A percentile compares a stretch with the other conserved stretches of the same genome.
phyloP scores from a whole-genome alignment of 2,329 filamentous ascomycete species.

The Apiospora rasikravindrae region DNA sequence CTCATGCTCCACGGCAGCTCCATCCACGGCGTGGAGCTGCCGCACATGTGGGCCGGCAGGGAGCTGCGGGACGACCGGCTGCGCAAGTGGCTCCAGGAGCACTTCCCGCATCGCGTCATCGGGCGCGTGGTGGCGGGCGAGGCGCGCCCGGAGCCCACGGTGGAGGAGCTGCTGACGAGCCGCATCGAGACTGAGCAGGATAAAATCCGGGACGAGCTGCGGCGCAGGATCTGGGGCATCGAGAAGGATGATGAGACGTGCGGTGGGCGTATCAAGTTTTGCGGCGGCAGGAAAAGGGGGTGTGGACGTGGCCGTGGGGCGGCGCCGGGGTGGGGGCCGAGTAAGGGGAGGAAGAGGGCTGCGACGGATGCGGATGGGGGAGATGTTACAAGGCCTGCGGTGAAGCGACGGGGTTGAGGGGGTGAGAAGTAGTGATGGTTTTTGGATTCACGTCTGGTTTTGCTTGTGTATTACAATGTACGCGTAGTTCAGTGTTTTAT shows the following conservation, averaged over 20 bases:
- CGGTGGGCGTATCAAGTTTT: neutral
- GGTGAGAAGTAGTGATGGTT: neutral
- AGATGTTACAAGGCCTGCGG: neutral
- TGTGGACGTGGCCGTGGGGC: no score
- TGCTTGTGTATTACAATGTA: neutral
- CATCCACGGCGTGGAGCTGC: slow-evolving; percentile 18
- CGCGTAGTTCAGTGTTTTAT: fast-evolving
- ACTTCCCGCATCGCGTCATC: slow-evolving; percentile 17
- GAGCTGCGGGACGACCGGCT: slow-evolving; percentile 2
- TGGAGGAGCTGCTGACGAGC: neutral
- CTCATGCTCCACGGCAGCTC: slow-evolving; percentile 21
- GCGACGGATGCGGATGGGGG: neutral
- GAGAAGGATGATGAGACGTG: neutral
- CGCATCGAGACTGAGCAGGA: neutral
- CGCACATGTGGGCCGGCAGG: slow-evolving; percentile 16
- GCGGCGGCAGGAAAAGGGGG: neutral
- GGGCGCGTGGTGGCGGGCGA: slow-evolving; percentile 17
- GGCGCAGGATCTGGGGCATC: neutral
- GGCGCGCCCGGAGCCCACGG: slow-evolving; percentile 14
- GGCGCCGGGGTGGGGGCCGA: neutral
- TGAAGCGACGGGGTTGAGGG: neutral
- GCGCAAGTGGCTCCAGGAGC: slow-evolving; percentile 6
- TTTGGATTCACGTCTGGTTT: neutral
- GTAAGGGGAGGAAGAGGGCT: neutral
- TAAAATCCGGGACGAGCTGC: neutral